A percentile compares a stretch with the other conserved stretches of the same genome.
These are phyloP conservation scores for Nemania bipapillata DNA, from an alignment of 2,329 filamentous ascomycete species.

Conservation along the genomic window DNA sequence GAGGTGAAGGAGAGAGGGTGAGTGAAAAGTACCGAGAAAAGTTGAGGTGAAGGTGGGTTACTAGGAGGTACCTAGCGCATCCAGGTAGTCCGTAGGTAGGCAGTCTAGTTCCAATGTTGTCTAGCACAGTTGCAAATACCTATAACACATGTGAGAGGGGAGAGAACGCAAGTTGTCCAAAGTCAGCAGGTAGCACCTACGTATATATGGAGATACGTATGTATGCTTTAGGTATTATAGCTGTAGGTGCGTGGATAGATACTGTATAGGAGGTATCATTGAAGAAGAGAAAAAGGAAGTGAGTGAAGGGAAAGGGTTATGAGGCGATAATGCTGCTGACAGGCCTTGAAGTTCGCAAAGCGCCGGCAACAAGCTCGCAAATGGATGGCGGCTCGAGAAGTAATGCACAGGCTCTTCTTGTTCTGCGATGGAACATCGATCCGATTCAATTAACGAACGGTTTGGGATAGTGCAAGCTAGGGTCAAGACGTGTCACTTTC, in stretches of 20 bases:
- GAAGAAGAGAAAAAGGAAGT: too few species aligned
- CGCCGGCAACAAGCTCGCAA: background rate
- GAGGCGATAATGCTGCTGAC: too few species aligned
- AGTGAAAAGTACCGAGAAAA: background rate
- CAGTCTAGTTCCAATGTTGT: background rate
- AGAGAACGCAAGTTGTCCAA: background rate
- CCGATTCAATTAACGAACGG: conserved; percentile 51
- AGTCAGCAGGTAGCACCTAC: too few species aligned
- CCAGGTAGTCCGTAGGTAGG: background rate
- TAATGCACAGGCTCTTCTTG: conserved; percentile 19
- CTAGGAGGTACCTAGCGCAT: background rate
- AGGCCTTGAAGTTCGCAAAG: background rate
- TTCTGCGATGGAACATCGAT: conserved; percentile 18
- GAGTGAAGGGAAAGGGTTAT: too few species aligned
- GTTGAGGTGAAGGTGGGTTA: background rate
- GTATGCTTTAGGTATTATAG: background rate
- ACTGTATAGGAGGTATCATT: too few species aligned
- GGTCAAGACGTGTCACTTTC: conserved; percentile 53
- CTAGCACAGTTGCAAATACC: conserved; percentile 12
- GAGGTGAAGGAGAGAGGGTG: background rate
- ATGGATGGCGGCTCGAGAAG: background rate
- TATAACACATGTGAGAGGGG: background rate
- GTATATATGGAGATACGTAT: background rate
- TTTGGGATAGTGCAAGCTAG: conserved; percentile 46
- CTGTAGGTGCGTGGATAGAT: background rate